Evolutionary conservation across 192 early-diverging fungal species (phyloP).

Genomic region (Coemansia sp.): DNA sequence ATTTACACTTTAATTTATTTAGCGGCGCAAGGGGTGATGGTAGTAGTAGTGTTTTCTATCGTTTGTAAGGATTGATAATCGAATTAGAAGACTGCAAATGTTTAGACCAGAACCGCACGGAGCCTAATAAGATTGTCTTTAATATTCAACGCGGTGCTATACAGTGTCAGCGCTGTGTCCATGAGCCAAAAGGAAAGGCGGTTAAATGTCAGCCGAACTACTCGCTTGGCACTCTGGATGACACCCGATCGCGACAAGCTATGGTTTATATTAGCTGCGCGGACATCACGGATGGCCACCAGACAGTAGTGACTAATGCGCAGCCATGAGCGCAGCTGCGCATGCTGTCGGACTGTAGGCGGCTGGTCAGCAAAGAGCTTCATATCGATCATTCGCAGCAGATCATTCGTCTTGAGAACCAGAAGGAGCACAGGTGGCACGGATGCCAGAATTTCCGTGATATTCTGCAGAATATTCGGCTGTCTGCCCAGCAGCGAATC

Average conservation of each 20-base stretch:
- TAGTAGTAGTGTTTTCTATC: too few species aligned
- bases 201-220: conserved; percentile 20
- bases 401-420: conserved; percentile 91
- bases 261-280: conserved; percentile 33
- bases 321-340: conserved; percentile 47
- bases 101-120: background rate
- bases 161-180: conserved; percentile 19
- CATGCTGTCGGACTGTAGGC: conserved; percentile 36
- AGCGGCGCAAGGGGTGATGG: too few species aligned
- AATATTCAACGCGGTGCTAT: conserved; percentile 15
- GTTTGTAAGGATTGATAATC: too few species aligned
- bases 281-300: conserved; percentile 37
- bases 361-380: conserved; percentile 54
- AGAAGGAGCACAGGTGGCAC: conserved; percentile 84
- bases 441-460: conserved; percentile 80
- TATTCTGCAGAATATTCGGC: conserved; percentile 66
- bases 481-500: conserved; percentile 61
- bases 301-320: conserved; percentile 51
- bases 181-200: conserved; percentile 35
- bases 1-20: too few species aligned
- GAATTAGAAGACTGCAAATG: too few species aligned
- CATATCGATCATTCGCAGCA: conserved; percentile 74
- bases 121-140: conserved; percentile 28
- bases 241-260: conserved; percentile 16
- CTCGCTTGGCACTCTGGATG: conserved; percentile 8